Conservation (phyloP, 176 grass and related monocot species). For the Zoysia pacifica region DNA sequence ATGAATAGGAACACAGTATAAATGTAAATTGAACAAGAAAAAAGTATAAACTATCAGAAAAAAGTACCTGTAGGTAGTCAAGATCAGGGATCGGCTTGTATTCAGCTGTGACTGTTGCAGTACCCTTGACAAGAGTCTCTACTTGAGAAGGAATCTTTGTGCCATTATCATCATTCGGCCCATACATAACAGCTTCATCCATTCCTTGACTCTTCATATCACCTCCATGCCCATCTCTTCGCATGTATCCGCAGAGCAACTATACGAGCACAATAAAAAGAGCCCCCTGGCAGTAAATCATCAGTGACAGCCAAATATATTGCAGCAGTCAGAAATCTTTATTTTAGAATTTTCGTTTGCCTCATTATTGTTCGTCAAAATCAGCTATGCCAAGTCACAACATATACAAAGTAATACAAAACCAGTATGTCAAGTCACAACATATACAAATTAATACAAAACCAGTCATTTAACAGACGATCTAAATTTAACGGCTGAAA, state of each 20-base stretch:
- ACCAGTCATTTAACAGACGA: background rate
- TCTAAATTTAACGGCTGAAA: background rate
- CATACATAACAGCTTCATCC: constrained; percentile 44
- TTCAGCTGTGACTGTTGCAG: constrained; percentile 61
- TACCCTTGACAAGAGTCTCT: constrained; percentile 68
- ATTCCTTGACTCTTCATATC: constrained; percentile 44
- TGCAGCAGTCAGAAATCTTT: constrained; percentile 8
- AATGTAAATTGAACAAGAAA: background rate
- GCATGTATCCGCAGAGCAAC: constrained; percentile 66
- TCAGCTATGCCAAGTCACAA: background rate
- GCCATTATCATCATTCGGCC: constrained; percentile 55
- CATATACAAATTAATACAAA: too few species aligned
- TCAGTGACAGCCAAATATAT: constrained; percentile 92
- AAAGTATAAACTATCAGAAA: background rate
- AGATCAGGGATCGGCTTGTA: constrained; percentile 85
- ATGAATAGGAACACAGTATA: background rate
- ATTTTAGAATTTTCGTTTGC: constrained; percentile 16
- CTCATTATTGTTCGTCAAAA: constrained; percentile 1
- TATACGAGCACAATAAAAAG: constrained; percentile 93
- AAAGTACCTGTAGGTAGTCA: constrained; percentile 90
- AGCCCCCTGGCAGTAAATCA: constrained; percentile 91
- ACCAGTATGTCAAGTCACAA: too few species aligned
- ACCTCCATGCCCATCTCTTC: constrained; percentile 47
- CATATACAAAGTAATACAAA: too few species aligned
- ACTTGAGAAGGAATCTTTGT: constrained; percentile 68